Evolutionary conservation across 164 flowering plant species (phyloP).

Genomic region (Macadamia integrifolia): DNA sequence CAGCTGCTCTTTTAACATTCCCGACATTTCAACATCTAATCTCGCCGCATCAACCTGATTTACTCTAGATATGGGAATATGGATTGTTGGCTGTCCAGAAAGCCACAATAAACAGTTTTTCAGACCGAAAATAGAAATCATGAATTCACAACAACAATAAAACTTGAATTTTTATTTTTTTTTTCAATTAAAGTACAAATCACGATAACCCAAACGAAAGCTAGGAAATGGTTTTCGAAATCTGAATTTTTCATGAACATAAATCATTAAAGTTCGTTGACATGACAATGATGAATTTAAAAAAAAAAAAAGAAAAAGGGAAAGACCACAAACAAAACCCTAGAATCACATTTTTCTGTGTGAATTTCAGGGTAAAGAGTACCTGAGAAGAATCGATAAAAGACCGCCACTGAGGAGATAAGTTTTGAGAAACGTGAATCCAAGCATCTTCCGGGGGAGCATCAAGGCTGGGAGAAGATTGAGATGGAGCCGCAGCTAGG

Average conservation of each 20-base stretch:
- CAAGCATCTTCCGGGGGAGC: conserved; percentile 59
- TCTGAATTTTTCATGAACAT: not conserved
- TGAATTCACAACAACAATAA: not conserved
- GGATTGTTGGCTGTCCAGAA: conserved; percentile 39
- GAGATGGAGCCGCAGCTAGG: conserved; percentile 31
- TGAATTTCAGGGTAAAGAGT: not conserved
- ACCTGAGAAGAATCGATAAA: conserved; percentile 46
- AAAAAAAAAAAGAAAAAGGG: not conserved
- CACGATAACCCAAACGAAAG: too few species aligned
- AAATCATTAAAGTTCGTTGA: not conserved
- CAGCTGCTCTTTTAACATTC: conserved; percentile 95
- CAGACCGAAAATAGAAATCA: not conserved
- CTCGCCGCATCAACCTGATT: conserved; percentile 95
- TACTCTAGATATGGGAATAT: conserved; percentile 80
- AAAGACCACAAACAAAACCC: not conserved
- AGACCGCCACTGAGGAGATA: conserved; percentile 59
- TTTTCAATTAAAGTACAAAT: too few species aligned
- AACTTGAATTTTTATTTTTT: not conserved
- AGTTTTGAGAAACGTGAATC: conserved; percentile 33
- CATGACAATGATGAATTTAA: not conserved
- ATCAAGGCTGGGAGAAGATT: conserved; percentile 16
- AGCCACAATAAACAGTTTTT: not conserved
- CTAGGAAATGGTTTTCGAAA: too few species aligned
- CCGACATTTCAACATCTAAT: conserved; percentile 92
- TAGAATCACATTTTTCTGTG: not conserved